phyloP scores from a whole-genome alignment of 2,329 filamentous ascomycete species.

The Clonostachys chloroleuca region DNA sequence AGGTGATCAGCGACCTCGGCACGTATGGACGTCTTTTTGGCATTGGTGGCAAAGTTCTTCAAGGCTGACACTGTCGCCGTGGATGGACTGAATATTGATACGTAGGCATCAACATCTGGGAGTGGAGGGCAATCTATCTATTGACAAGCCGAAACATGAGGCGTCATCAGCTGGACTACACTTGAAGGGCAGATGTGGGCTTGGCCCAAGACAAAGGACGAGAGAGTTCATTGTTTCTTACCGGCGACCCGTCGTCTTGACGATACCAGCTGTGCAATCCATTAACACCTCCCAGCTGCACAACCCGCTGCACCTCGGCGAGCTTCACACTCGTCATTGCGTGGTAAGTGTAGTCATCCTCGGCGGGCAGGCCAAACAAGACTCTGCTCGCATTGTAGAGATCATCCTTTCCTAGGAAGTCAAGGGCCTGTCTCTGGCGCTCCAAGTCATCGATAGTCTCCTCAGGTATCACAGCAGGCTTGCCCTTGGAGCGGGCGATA shows the following conservation, averaged over 20 bases:
- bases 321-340: slow-evolving; percentile 44
- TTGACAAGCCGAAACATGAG: not conserved
- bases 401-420: slow-evolving; percentile 30
- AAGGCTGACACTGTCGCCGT: slow-evolving; percentile 58
- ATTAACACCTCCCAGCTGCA: slow-evolving; percentile 36
- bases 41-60: slow-evolving; percentile 59
- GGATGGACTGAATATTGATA: slow-evolving; percentile 58
- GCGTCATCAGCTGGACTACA: not conserved
- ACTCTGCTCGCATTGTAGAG: slow-evolving; percentile 36
- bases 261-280: slow-evolving; percentile 46
- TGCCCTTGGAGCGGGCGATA: slow-evolving; percentile 34
- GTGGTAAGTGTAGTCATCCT: slow-evolving; percentile 45
- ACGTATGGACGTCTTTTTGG: slow-evolving; percentile 58
- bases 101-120: slow-evolving; percentile 62
- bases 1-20: slow-evolving; percentile 52
- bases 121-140: slow-evolving; percentile 42
- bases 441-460: slow-evolving; percentile 29
- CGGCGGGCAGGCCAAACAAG: slow-evolving; percentile 36
- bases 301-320: slow-evolving; percentile 39
- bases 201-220: not conserved
- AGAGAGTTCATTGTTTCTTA: slow-evolving; percentile 11
- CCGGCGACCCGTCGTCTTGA: slow-evolving; percentile 22
- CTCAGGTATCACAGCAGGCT: slow-evolving; percentile 34
- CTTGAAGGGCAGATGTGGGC: not conserved
- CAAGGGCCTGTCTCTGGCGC: slow-evolving; percentile 27